Evolutionary conservation across 371 early-diverging fungal genomes (phyloP), one percentile per base, ranked within the genome.

Genomic region (Paraphysoderma sedebokerense): DNA sequence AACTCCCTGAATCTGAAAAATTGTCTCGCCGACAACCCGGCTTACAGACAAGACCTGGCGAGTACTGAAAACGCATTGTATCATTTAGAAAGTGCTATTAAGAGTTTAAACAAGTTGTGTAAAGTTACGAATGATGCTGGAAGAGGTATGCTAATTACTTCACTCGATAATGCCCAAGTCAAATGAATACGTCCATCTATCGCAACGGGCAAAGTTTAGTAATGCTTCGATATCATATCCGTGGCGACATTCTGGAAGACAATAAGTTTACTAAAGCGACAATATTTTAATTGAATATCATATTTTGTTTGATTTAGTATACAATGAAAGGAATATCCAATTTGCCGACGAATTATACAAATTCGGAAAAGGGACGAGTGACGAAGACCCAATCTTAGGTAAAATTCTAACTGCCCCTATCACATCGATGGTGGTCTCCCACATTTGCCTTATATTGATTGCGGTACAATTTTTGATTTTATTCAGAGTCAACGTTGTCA

Each of bases 1-100:
- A 27, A n/a, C n/a, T 6, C n/a, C 5, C 33, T 46, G n/a, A 46
- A 42, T 35, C 23, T 50, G 27, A 13, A 19, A 9, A 46, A 44
- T 12, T 51, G 51, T 29, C n/a, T 45, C 7, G 23, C 13, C 15
- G 51, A 51, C 30, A 22, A 45, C 5, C 51, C 51, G 24, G 11
- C 46, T 17, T 34, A 38, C 51, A 45, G 51, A 5, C 20, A 7
- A 8, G 15, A 12, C 15, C 22, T 51, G 23, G 46, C 19, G 1
- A 34, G 38, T 5, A 23, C 40, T 20, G 51, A 51, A 35, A 34
- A 33, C 15, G 40, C 34, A 5, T 31, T 38, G 6, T 28, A 8
- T 9, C 44, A 26, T 26, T 45, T 31, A 26, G 51, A 51, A 15
- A 31, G 19, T 2, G 24, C 34, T 2, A 9, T 51, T 4, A 30